Percentiles rank a stretch among this genome's conserved stretches.
Evolutionary conservation across 2,329 filamentous ascomycete species (phyloP).

Genomic region (Monosporascus sp.): DNA sequence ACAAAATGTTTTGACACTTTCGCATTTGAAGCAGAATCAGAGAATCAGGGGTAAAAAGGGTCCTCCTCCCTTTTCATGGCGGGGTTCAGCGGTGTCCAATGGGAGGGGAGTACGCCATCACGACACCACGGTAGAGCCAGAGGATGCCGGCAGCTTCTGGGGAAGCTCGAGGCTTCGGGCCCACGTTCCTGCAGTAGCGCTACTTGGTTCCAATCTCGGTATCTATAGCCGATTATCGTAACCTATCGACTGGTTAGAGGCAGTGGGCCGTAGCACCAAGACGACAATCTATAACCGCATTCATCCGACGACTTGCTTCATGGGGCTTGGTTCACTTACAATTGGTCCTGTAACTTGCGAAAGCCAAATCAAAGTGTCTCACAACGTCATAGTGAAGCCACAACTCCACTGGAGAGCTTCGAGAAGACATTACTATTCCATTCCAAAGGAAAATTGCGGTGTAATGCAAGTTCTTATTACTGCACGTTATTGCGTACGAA

Average conservation of each 20-base stretch:
- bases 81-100: no score
- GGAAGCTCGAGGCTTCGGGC: not conserved
- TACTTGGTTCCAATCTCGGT: not conserved
- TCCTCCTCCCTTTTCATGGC: no score
- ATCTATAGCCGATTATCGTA: not conserved
- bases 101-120: no score
- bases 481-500: no score
- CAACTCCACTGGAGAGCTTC: no score
- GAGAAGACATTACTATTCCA: not conserved
- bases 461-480: not conserved
- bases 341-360: no score
- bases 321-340: not conserved
- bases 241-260: not conserved
- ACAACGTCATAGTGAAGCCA: not conserved
- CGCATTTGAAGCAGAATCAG: not conserved
- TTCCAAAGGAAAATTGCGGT: not conserved
- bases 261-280: not conserved
- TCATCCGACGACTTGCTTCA: not conserved
- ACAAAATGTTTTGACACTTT: not conserved
- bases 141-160: not conserved
- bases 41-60: no score
- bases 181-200: conserved; percentile 1
- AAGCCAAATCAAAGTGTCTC: not conserved
- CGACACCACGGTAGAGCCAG: no score
- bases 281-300: not conserved